phyloP scores from a whole-genome alignment of 1,284 basidiomycete genomes.

The Ustanciosporium gigantosporum region DNA sequence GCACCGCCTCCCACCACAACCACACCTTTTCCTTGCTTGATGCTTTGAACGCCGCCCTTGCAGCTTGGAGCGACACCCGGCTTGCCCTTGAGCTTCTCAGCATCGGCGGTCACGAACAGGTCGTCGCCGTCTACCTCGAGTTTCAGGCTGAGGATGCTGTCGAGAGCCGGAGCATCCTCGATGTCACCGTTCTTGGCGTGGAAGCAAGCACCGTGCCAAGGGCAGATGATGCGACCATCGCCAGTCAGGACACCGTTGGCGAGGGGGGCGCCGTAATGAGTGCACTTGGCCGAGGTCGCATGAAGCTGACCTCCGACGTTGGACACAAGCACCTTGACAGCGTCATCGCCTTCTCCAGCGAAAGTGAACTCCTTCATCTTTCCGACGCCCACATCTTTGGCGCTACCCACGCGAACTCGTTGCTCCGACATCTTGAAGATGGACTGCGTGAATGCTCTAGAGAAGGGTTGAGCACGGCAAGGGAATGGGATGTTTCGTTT shows the following conservation, averaged over 20 bases:
- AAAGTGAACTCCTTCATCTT: constrained; percentile 75
- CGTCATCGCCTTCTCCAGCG: constrained; percentile 71
- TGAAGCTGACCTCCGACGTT: constrained; percentile 70
- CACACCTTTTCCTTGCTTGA: constrained; percentile 67
- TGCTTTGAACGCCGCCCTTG: constrained; percentile 57
- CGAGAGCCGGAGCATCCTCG: constrained; percentile 87
- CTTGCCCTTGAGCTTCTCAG: constrained; percentile 67
- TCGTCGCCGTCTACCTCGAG: constrained; percentile 71
- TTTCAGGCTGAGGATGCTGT: constrained; percentile 81
- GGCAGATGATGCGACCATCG: constrained; percentile 77
- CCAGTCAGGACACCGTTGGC: constrained; percentile 78
- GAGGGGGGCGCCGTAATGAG: constrained; percentile 82
- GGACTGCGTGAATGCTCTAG: not conserved
- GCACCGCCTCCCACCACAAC: constrained; percentile 86
- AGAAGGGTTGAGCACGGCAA: no score
- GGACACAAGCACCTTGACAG: constrained; percentile 67
- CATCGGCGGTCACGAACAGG: constrained; percentile 78
- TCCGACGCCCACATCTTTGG: constrained; percentile 36
- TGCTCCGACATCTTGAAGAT: constrained; percentile 25
- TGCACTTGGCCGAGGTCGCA: constrained; percentile 84
- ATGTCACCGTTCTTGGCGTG: constrained; percentile 68
- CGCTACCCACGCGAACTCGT: constrained; percentile 31
- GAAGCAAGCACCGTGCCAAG: constrained; percentile 94
- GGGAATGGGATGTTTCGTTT: no score
- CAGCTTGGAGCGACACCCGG: constrained; percentile 46